Base-by-base conservation (phyloP, 768 basidiomycete species). In the Thelephora aurantiotincta region DNA sequence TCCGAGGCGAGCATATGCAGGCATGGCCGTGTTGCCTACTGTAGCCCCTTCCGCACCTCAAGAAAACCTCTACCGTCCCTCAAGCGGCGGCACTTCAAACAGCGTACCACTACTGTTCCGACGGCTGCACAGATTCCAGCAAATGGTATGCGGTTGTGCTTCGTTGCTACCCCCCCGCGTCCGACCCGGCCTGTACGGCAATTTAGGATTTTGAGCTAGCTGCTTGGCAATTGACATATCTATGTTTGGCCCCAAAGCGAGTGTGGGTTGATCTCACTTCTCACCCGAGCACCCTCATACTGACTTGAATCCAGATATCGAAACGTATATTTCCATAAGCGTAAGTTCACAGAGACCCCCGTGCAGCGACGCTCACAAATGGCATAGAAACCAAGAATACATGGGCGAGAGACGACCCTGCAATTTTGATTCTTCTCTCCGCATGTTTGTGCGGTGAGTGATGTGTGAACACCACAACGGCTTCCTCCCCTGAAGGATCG, bases 261-360 rank as follows among this genome's bases (percentile, higher is more conserved):
- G 93, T 98, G 82, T 96, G 57, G 62, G 78, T 59, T 26, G 20
- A 23, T 5, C n/a, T 43, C 6, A 36, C 4, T 33, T 43, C 44
- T 30, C 9, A 6, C 18, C 14, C 22, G 2, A 41, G 9, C 38
- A 30, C 18, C 12, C n/a, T 9, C 19, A 30, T 23, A 16, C 43
- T 56, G 64, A 68, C 65, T 46, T 53, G 53, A 55, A 50, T 54
- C 7, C 56, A 90, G 87, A 14, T 92, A 96, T 64, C 82, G 91
- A 44, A 94, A 97, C 65, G 93, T 96, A 6, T 98, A 97, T 62
- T 96, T 93, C 59, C 93, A 96, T 66, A 93, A 93, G 66, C 89
- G 93, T 93, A 60, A 58, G 81, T 64, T 46, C 51, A 11, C 7
- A 3, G 7, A 42, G 14, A 26, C 11, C 22, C 19, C 16, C 12